Evolutionary conservation across 1,284 basidiomycete species (phyloP).

Genomic region (Malassezia furfur): DNA sequence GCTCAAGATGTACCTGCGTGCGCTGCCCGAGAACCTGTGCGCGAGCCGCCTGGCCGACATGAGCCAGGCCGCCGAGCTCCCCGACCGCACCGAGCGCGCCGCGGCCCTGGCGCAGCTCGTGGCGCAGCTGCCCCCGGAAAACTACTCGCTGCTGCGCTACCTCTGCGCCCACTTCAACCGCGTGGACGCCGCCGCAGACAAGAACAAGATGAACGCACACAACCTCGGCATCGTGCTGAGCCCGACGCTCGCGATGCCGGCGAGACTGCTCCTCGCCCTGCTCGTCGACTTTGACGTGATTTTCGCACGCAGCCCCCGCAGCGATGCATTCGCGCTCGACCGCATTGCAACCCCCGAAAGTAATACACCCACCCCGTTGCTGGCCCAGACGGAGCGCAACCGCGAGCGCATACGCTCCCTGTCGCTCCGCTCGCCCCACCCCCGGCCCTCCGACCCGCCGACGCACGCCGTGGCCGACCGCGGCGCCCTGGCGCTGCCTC

Average conservation of each 20-base stretch:
- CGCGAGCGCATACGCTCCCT: neutral
- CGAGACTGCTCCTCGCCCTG: neutral
- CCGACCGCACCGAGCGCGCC: conserved; percentile 76
- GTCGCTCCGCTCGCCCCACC: neutral
- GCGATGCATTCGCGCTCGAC: neutral
- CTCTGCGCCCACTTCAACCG: conserved; percentile 90
- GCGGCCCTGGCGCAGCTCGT: conserved; percentile 76
- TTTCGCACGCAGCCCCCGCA: neutral
- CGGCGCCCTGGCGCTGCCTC: neutral
- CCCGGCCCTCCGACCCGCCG: neutral
- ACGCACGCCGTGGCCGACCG: neutral
- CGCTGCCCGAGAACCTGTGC: conserved; percentile 37
- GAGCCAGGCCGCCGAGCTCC: conserved; percentile 56
- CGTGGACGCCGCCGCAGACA: conserved; percentile 75
- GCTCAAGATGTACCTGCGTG: conserved; percentile 42
- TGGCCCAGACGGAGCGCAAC: neutral
- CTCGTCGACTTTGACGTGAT: neutral
- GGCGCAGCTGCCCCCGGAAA: conserved; percentile 73
- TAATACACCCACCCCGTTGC: neutral
- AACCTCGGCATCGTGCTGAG: conserved; percentile 88
- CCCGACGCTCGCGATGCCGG: conserved; percentile 34
- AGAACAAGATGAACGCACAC: conserved; percentile 98
- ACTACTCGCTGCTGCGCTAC: conserved; percentile 85
- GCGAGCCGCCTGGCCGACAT: conserved; percentile 15
- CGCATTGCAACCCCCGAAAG: neutral